Evolutionary conservation across 257 asterid genomes (phyloP).

Genomic region (Capsicum chinense): DNA sequence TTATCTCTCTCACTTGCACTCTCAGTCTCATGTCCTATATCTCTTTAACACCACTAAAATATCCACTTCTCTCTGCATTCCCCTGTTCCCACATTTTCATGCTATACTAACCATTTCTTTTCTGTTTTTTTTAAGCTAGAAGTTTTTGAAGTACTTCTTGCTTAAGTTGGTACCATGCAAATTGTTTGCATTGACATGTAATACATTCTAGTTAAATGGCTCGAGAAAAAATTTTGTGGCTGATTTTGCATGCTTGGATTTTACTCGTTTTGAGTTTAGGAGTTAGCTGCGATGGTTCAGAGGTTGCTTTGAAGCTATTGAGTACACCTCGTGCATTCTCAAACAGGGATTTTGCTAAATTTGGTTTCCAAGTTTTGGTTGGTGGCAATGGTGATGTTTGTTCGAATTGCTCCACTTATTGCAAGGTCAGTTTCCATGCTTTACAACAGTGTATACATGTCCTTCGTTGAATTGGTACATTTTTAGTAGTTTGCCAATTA

Average conservation of each 20-base stretch:
- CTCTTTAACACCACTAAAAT: constrained; percentile 55
- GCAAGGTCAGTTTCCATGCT: constrained; percentile 61
- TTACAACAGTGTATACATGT: constrained; percentile 11
- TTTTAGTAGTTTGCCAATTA: too few species aligned
- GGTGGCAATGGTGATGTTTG: constrained; percentile 56
- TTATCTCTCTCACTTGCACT: constrained; percentile 31
- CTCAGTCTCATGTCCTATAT: constrained; percentile 78
- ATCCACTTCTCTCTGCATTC: constrained; percentile 28
- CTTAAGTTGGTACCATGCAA: background rate
- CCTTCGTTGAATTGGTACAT: too few species aligned
- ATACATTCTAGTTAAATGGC: constrained; percentile 43
- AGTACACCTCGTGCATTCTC: constrained; percentile 70
- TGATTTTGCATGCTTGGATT: constrained; percentile 49
- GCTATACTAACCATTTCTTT: background rate
- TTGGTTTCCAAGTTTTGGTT: constrained; percentile 57
- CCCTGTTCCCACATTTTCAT: background rate
- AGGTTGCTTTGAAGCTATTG: constrained; percentile 56
- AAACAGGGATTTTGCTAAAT: constrained; percentile 57
- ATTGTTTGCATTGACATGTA: background rate
- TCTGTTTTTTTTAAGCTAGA: background rate
- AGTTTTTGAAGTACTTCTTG: background rate
- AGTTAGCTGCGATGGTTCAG: constrained; percentile 41
- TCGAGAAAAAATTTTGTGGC: constrained; percentile 33
- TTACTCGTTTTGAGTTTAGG: constrained; percentile 45
- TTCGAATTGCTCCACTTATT: constrained; percentile 56